phyloP scores from a whole-genome alignment of 1,284 basidiomycete genomes.

The Cutaneotrichosporon cutaneum region DNA sequence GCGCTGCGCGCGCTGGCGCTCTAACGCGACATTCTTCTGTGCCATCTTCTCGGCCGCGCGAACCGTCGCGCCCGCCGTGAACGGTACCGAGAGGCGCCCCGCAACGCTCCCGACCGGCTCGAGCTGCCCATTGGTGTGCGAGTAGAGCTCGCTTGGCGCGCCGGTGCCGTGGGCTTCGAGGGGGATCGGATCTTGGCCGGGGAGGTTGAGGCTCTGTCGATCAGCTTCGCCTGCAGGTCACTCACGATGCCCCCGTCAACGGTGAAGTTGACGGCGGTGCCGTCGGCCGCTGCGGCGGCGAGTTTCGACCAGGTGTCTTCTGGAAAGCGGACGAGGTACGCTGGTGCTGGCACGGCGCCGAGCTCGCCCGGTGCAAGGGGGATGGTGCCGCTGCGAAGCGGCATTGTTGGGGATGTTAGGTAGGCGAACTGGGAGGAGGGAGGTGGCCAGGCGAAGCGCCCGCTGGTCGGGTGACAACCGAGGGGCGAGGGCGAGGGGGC shows the following conservation, averaged over 20 bases:
- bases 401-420: constrained; percentile 19
- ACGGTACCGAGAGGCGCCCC: constrained; percentile 36
- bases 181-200: constrained; percentile 27
- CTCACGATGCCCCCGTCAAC: constrained; percentile 37
- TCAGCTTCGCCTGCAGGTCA: constrained; percentile 9
- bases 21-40: constrained; percentile 32
- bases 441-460: neutral
- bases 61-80: constrained; percentile 25
- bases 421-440: neutral
- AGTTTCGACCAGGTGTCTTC: constrained; percentile 38
- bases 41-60: constrained; percentile 37
- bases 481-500: neutral
- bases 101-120: constrained; percentile 40
- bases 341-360: constrained; percentile 19
- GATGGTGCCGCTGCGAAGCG: constrained; percentile 28
- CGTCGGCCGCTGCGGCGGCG: constrained; percentile 18
- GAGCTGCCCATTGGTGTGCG: constrained; percentile 20
- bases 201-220: constrained; percentile 32
- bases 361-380: constrained; percentile 21
- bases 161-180: constrained; percentile 30
- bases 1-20: constrained; percentile 33
- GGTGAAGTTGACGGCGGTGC: constrained; percentile 25
- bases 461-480: neutral
- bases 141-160: constrained; percentile 35
- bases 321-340: constrained; percentile 42